Conservation (phyloP, 2,329 filamentous ascomycete genomes). For the Penicillium brasilianum region DNA sequence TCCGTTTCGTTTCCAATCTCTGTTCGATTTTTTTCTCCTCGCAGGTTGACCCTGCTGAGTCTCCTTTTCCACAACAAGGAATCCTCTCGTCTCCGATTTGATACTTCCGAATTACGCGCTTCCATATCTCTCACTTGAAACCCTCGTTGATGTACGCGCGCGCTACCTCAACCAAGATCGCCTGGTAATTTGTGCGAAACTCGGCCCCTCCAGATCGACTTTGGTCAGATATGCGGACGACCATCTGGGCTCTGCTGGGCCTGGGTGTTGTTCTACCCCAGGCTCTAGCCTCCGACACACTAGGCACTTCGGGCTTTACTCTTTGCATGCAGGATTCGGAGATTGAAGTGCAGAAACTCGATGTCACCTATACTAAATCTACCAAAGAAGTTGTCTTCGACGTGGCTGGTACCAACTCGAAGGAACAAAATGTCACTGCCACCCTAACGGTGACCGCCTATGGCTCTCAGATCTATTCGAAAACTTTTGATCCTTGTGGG, state of each 20-base stretch:
- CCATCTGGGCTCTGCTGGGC: constrained; percentile 33
- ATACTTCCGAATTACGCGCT: constrained; percentile 4
- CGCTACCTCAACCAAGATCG: neutral
- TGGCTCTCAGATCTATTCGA: constrained; percentile 77
- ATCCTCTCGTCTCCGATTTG: neutral
- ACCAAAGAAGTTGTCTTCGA: constrained; percentile 79
- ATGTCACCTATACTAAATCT: constrained; percentile 78
- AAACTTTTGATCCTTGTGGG: constrained; percentile 83
- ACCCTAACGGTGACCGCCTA: constrained; percentile 80
- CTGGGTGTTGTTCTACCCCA: constrained; percentile 36
- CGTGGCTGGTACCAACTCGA: constrained; percentile 74
- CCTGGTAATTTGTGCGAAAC: constrained; percentile 12
- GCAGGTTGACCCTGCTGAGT: constrained; percentile 32
- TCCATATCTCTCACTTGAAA: constrained; percentile 5
- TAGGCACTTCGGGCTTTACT: constrained; percentile 80
- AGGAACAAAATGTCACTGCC: constrained; percentile 80
- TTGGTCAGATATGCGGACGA: constrained; percentile 34
- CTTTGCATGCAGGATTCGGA: constrained; percentile 65
- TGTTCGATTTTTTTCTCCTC: constrained; percentile 1
- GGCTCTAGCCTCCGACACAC: constrained; percentile 70
- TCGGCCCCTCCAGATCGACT: constrained; percentile 1
- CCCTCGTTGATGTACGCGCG: constrained; percentile 17
- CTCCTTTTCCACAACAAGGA: neutral
- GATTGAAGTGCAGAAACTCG: constrained; percentile 73
- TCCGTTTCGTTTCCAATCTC: neutral